Conservation (phyloP, 257 asterid genomes). For the Apocynum venetum region DNA sequence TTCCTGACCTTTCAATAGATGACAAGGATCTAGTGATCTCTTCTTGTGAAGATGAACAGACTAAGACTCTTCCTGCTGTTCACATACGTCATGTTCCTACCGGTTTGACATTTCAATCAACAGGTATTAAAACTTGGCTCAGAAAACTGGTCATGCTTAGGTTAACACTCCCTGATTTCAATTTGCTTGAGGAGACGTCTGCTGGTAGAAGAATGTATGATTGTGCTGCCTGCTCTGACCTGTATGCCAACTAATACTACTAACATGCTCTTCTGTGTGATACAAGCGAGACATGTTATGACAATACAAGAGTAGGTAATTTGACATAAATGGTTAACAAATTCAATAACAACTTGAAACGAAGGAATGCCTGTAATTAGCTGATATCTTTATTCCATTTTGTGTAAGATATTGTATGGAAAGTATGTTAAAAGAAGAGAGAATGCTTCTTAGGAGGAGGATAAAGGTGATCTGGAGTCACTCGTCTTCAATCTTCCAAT, state of each 20-base stretch:
- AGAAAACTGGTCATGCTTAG: neutral
- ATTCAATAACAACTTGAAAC: too few relatives aligned
- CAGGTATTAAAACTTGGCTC: slow-evolving; percentile 35
- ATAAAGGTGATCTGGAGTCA: too few relatives aligned
- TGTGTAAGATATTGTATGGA: neutral
- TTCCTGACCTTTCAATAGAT: slow-evolving; percentile 43
- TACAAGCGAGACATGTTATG: neutral
- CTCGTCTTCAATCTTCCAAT: neutral
- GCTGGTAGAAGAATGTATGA: neutral
- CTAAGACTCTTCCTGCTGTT: slow-evolving; percentile 38
- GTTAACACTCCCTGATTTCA: neutral
- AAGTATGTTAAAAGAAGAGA: neutral
- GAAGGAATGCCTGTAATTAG: neutral
- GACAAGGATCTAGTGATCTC: slow-evolving; percentile 48
- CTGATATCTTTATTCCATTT: too few relatives aligned
- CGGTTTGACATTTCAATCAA: slow-evolving; percentile 58
- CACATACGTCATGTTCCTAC: slow-evolving; percentile 61
- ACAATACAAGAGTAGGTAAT: neutral
- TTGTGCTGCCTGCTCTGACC: neutral
- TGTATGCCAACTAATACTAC: neutral
- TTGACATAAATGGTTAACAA: neutral
- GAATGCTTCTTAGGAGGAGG: too few relatives aligned
- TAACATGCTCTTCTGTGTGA: neutral
- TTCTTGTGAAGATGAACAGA: slow-evolving; percentile 19
- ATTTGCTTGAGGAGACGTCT: neutral